phyloP scores from a whole-genome alignment of 78 protist species.

The Diacronema lutheri region DNA sequence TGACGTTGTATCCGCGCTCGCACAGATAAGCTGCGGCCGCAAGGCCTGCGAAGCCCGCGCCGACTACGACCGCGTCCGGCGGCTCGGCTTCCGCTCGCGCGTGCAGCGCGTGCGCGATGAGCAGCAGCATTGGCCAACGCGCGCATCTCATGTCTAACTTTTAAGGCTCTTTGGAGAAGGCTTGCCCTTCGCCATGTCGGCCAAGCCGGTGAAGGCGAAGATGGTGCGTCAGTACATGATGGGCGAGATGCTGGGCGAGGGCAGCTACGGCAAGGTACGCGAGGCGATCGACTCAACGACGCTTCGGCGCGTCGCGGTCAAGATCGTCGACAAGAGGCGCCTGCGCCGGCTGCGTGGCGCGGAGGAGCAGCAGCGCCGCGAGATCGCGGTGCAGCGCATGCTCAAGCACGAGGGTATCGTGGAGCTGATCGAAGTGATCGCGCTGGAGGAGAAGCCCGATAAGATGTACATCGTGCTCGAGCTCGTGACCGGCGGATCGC shows the following conservation, averaged over 20 bases:
- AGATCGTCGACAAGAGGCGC: slow-evolving; percentile 43
- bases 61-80: too few relatives aligned
- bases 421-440: slow-evolving; percentile 52
- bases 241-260: slow-evolving; percentile 50
- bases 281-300: slow-evolving; percentile 59
- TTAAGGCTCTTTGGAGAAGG: too few relatives aligned
- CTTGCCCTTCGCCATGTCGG: too few relatives aligned
- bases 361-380: slow-evolving; percentile 56
- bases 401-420: slow-evolving; percentile 52
- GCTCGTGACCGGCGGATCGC: slow-evolving; percentile 59
- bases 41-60: too few relatives aligned
- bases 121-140: too few relatives aligned
- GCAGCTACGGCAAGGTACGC: slow-evolving; percentile 63
- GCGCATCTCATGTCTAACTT: too few relatives aligned
- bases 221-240: slow-evolving; percentile 10
- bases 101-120: too few relatives aligned
- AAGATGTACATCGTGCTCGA: slow-evolving; percentile 65
- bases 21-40: too few relatives aligned
- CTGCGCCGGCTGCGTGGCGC: slow-evolving; percentile 59
- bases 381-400: slow-evolving; percentile 43
- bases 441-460: slow-evolving; percentile 46
- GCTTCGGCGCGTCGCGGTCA: slow-evolving; percentile 63
- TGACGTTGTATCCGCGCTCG: too few relatives aligned
- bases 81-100: too few relatives aligned
- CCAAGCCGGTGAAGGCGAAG: neutral